A percentile compares a stretch with the other conserved stretches of the same genome.
These are phyloP conservation scores for Elsinoe batatas DNA, from an alignment of 2,329 filamentous ascomycete species.

Conservation along the genomic window DNA sequence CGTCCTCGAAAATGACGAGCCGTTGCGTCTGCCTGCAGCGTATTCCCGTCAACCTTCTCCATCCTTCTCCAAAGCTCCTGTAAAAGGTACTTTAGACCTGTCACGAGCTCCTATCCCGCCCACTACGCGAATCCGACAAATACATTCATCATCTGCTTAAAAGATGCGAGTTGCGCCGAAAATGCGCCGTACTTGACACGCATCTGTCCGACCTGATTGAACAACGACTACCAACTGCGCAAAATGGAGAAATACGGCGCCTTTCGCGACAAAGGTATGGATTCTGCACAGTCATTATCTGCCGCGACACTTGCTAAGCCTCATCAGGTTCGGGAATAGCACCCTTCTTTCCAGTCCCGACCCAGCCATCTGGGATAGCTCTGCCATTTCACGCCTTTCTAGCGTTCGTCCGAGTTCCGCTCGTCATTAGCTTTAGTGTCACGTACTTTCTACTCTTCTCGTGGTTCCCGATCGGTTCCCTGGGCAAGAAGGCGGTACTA, in stretches of 20 bases:
- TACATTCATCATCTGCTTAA: neutral
- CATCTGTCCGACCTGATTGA: neutral
- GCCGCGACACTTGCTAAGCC: slow-evolving; percentile 1
- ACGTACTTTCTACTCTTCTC: slow-evolving; percentile 67
- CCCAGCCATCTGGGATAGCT: slow-evolving; percentile 53
- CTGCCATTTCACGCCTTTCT: slow-evolving; percentile 53
- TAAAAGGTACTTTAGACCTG: slow-evolving; percentile 1
- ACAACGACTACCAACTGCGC: neutral
- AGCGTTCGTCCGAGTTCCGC: slow-evolving; percentile 69
- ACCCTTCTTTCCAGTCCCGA: slow-evolving; percentile 78
- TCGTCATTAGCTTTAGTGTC: slow-evolving; percentile 58
- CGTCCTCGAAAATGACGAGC: slow-evolving; percentile 1
- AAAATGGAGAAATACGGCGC: slow-evolving; percentile 91
- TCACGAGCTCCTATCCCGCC: slow-evolving; percentile 9
- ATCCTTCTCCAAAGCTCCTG: neutral
- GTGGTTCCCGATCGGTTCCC: slow-evolving; percentile 60
- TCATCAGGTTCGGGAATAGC: slow-evolving; percentile 79
- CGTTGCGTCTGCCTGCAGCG: slow-evolving; percentile 7
- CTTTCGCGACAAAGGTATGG: slow-evolving; percentile 74
- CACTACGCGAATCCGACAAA: neutral
- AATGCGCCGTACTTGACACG: slow-evolving; percentile 7
- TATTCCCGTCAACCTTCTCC: slow-evolving; percentile 3
- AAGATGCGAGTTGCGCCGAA: slow-evolving; percentile 9
- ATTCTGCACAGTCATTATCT: neutral
- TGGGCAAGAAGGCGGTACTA: slow-evolving; percentile 70